These are phyloP conservation scores for Lepiota brunneoincarnata DNA, from an alignment of 768 basidiomycete genomes.

Conservation along the genomic window DNA sequence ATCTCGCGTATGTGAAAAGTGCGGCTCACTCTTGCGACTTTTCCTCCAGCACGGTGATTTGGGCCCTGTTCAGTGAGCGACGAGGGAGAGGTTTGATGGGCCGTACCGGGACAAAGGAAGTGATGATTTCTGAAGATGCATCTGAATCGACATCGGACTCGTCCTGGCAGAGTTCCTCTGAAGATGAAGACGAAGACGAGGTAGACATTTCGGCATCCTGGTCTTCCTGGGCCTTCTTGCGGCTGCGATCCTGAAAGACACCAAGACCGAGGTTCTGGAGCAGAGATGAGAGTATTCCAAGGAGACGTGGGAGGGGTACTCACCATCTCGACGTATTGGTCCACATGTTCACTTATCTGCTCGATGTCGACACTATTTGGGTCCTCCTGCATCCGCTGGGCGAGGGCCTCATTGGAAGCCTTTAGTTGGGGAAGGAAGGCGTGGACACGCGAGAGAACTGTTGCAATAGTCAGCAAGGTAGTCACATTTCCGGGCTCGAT, in stretches of 20 bases:
- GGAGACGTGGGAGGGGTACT: constrained; percentile 11
- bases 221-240: constrained; percentile 15
- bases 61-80: constrained; percentile 21
- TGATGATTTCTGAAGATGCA: constrained; percentile 35
- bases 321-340: constrained; percentile 68
- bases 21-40: constrained; percentile 6
- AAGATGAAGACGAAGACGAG: constrained; percentile 23
- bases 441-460: constrained; percentile 65
- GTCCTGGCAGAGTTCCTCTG: constrained; percentile 23
- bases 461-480: neutral
- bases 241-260: constrained; percentile 45
- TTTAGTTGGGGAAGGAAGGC: constrained; percentile 67
- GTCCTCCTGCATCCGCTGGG: constrained; percentile 41
- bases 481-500: neutral
- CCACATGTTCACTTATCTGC: constrained; percentile 45
- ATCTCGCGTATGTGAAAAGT: constrained; percentile 1
- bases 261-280: constrained; percentile 63
- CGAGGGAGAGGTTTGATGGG: constrained; percentile 47
- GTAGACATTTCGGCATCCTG: constrained; percentile 30
- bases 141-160: constrained; percentile 34
- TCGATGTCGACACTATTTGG: constrained; percentile 71
- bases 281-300: neutral
- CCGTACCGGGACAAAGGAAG: constrained; percentile 36
- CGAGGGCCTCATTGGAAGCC: constrained; percentile 58
- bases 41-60: constrained; percentile 7